Conservation (phyloP, 140 eudicot species). For the Flaveria floridana region DNA sequence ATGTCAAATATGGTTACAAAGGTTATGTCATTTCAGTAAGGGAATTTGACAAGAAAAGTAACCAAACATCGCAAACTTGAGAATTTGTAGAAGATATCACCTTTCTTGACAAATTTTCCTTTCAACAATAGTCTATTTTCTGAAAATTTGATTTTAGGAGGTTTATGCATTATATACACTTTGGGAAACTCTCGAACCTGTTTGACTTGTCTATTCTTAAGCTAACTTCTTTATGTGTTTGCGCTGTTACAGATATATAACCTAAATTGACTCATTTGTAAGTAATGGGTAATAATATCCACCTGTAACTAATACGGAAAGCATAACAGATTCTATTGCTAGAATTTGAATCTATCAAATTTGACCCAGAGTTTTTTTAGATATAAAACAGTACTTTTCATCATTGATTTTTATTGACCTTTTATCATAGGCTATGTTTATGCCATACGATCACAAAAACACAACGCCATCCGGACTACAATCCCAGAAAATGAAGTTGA, state of each 20-base stretch:
- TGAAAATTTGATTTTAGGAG: not conserved
- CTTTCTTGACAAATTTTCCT: not conserved
- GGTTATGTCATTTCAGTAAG: not conserved
- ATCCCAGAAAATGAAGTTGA: slow-evolving; percentile 62
- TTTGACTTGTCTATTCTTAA: not conserved
- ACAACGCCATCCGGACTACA: slow-evolving; percentile 71
- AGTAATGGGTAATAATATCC: not conserved
- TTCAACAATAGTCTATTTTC: not conserved
- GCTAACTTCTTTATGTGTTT: not conserved
- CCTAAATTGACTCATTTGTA: not conserved
- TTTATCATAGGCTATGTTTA: slow-evolving; percentile 59
- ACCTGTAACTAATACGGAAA: not conserved
- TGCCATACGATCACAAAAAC: slow-evolving; percentile 92
- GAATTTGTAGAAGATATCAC: not conserved
- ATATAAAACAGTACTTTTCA: slow-evolving; percentile 3
- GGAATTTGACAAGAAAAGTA: not conserved
- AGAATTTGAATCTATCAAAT: slow-evolving; percentile 5
- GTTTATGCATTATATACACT: not conserved
- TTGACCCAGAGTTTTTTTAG: slow-evolving; percentile 5
- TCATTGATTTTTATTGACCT: not conserved
- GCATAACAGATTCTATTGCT: not conserved
- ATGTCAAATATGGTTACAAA: not conserved
- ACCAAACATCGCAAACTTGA: not conserved
- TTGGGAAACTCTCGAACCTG: not conserved
- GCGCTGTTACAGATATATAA: not conserved